Conservation (phyloP, 345 rosid genomes). For the Reutealis trisperma region DNA sequence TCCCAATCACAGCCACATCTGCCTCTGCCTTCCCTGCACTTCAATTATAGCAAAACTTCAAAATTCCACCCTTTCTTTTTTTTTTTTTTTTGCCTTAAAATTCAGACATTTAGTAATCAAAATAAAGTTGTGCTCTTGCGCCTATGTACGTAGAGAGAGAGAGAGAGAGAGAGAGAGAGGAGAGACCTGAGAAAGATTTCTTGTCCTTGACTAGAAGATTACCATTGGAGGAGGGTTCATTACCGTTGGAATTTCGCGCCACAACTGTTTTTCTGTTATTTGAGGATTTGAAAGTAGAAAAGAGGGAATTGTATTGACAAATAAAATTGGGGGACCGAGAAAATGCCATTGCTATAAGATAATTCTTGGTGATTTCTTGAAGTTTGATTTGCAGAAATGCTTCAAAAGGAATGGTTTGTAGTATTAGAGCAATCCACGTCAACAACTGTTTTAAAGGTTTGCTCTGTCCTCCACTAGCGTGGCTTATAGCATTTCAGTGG, state of each 20-base stretch:
- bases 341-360: not conserved
- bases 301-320: conserved; percentile 11
- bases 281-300: conserved; percentile 29
- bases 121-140: too few relatives aligned
- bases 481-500: too few relatives aligned
- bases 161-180: not conserved
- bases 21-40: conserved; percentile 74
- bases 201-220: conserved; percentile 34
- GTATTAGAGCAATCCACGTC: conserved; percentile 34
- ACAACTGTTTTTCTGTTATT: conserved; percentile 36
- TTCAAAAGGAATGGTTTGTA: not conserved
- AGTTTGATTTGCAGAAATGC: too few relatives aligned
- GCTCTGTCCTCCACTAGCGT: not conserved
- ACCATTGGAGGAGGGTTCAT: conserved; percentile 38
- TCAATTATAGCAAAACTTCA: not conserved
- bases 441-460: not conserved
- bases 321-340: conserved; percentile 1
- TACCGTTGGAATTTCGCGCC: conserved; percentile 41
- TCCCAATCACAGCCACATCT: conserved; percentile 86
- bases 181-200: conserved; percentile 45
- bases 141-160: not conserved
- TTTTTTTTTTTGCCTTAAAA: too few relatives aligned
- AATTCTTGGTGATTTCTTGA: too few relatives aligned
- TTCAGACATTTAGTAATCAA: not conserved
- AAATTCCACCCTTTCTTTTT: not conserved